Conservation (phyloP, 1,284 basidiomycete genomes). For the Hemileia vastatrix region DNA sequence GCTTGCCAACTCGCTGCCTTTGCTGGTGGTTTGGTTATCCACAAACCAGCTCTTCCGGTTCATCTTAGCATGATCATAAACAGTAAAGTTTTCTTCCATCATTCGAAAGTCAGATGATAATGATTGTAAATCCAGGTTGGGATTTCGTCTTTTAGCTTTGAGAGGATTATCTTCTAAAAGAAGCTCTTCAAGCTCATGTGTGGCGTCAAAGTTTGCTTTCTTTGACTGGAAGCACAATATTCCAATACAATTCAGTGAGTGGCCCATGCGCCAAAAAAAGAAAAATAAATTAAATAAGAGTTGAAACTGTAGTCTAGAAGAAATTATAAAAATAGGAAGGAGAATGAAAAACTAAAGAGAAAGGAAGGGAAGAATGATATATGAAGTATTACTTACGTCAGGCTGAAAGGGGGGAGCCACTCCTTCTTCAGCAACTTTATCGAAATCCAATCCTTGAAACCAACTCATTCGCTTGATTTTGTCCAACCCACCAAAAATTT, state of each 20-base stretch:
- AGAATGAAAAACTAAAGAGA: constrained; percentile 34
- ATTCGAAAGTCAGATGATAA: constrained; percentile 82
- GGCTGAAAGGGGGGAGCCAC: constrained; percentile 78
- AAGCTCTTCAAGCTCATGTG: constrained; percentile 92
- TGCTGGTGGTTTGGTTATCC: constrained; percentile 52
- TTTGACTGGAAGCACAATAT: constrained; percentile 56
- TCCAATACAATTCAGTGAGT: background rate
- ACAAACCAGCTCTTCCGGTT: constrained; percentile 66
- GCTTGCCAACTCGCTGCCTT: too few relatives aligned
- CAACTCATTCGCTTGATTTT: constrained; percentile 36
- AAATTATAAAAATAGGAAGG: background rate
- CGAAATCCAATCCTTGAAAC: constrained; percentile 75
- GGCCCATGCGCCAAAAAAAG: background rate
- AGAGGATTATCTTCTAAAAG: constrained; percentile 92
- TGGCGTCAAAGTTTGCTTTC: constrained; percentile 98
- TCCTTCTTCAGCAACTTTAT: constrained; percentile 67
- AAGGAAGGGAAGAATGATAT: constrained; percentile 13
- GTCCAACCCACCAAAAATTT: constrained; percentile 56
- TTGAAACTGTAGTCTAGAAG: background rate
- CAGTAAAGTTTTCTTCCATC: constrained; percentile 88
- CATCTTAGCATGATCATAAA: constrained; percentile 61
- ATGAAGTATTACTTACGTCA: constrained; percentile 55
- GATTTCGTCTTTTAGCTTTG: constrained; percentile 85
- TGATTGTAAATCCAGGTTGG: constrained; percentile 71
- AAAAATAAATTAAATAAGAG: background rate